Percentiles rank a stretch among this genome's conserved stretches.
Conservation (phyloP, 73 alveolate genomes). For the Stentor roeselii region DNA sequence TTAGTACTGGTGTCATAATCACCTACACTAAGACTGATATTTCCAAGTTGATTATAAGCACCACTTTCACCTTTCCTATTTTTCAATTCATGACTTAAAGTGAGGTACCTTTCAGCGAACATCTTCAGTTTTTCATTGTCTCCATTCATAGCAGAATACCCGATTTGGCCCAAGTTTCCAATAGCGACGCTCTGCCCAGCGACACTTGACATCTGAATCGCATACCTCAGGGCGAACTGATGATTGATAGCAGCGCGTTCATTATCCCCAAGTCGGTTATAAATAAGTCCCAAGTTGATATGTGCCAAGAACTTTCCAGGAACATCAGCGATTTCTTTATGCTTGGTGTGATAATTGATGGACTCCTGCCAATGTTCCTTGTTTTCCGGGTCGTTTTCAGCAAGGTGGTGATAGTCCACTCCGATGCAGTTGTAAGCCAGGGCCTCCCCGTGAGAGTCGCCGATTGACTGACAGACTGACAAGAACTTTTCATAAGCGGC, state of each 20-base stretch:
- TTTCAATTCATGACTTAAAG: conserved; percentile 54
- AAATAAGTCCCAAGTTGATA: conserved; percentile 61
- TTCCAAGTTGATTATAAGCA: conserved; percentile 65
- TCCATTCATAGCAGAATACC: conserved; percentile 38
- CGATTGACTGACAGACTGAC: conserved; percentile 67
- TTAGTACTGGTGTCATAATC: conserved; percentile 56
- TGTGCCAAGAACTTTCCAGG: conserved; percentile 74
- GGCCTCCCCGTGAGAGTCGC: conserved; percentile 83
- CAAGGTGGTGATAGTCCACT: conserved; percentile 69
- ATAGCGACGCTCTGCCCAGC: conserved; percentile 71
- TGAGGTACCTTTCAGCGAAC: conserved; percentile 62
- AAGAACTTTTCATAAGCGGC: conserved; percentile 69
- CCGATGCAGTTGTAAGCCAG: conserved; percentile 90
- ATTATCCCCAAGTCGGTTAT: conserved; percentile 55
- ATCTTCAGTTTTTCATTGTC: conserved; percentile 56
- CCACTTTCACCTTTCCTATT: conserved; percentile 63
- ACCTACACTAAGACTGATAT: conserved; percentile 46
- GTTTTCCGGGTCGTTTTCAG: conserved; percentile 26
- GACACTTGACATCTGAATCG: conserved; percentile 62
- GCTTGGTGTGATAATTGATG: conserved; percentile 56
- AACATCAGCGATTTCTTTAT: conserved; percentile 70
- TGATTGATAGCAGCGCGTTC: conserved; percentile 64
- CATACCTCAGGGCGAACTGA: conserved; percentile 61
- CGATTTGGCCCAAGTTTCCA: conserved; percentile 63
- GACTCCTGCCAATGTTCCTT: conserved; percentile 19